Evolutionary conservation across 208 protist species (phyloP).

Genomic region (Spongospora subterranea): DNA sequence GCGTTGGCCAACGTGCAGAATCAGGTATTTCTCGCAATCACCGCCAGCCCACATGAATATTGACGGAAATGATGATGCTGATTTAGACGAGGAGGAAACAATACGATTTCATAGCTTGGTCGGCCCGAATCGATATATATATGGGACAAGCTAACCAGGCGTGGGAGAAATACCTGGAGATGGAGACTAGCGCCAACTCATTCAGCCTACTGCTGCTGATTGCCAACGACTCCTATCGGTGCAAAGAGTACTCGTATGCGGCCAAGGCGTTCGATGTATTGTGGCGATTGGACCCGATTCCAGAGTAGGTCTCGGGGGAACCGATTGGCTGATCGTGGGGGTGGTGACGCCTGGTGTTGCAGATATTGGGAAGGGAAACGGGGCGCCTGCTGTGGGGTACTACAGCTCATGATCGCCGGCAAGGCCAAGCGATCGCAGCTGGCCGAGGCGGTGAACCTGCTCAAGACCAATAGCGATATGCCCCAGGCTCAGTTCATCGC

Average conservation of each 20-base stretch:
- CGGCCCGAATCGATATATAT: slow-evolving; percentile 81
- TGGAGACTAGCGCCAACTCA: slow-evolving; percentile 81
- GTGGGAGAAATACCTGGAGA: slow-evolving; percentile 95
- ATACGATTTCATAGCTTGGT: slow-evolving; percentile 57
- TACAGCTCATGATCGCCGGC: slow-evolving; percentile 90
- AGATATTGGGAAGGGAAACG: slow-evolving; percentile 94
- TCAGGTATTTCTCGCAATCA: background rate
- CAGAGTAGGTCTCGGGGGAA: slow-evolving; percentile 93
- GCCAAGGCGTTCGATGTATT: slow-evolving; percentile 96
- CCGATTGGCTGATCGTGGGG: slow-evolving; percentile 72
- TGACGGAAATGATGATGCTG: background rate
- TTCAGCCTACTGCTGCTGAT: slow-evolving; percentile 70
- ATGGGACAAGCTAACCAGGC: slow-evolving; percentile 86
- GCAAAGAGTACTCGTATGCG: slow-evolving; percentile 90
- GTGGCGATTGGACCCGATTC: slow-evolving; percentile 88
- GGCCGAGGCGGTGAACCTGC: slow-evolving; percentile 88
- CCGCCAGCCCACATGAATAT: too few relatives aligned
- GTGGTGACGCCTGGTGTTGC: background rate
- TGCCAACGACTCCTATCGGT: slow-evolving; percentile 89
- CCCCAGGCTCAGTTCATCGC: slow-evolving; percentile 84
- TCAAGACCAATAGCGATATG: slow-evolving; percentile 77
- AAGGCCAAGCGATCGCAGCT: slow-evolving; percentile 83
- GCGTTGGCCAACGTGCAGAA: slow-evolving; percentile 27
- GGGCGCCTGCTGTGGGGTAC: slow-evolving; percentile 91
- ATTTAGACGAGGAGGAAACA: background rate